Evolutionary conservation across 1,284 basidiomycete genomes (phyloP), one percentile per base, ranked within the genome.

Genomic region (Leccinum pachyderme): DNA sequence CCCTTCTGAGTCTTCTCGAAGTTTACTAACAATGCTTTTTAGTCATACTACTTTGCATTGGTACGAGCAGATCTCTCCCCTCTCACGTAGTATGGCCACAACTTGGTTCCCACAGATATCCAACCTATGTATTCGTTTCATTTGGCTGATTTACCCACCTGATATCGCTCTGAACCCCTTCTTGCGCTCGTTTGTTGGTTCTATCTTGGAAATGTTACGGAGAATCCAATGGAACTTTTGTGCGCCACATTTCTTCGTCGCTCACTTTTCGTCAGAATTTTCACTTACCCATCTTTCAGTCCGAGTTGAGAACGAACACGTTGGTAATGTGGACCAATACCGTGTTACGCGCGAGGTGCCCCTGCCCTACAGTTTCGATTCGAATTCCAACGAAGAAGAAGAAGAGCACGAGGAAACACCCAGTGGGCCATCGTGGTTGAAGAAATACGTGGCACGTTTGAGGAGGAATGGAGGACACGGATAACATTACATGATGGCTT

Each of bases 151-250:
- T 53, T 95, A 95, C 65, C 81, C 95, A 35, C 89, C 93, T 2
- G 58, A 63, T 7, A 62, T 72, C 0, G 81, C 81, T 0, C 78
- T 81, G 0, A 76, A 78, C 61, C 71, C 80, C 51, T 75, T 79
- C 51, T 50, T 89, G 24, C 80, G 91, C n/a, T 76, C 82, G 0
- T 94, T 92, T 70, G 76, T 94, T 51, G 84, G 78, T 3, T 91
- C 80, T 1, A 64, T 87, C 52, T 69, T 92, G 33, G 95, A 98
- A 69, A 83, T 94, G 75, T 65, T 93, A 2, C 76, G 95, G n/a
- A 79, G 95, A 46, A 86, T 84, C 74, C 91, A 93, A 61, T 98
- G 95, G 95, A 97, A 97, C 70, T 93, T 96, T 65, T 88, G 91
- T 93, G 57, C 67, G 86, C 72, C 13, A 2, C 22, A 15, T 8